Conservation (phyloP, 768 basidiomycete genomes). For the Auricularia heimuer region DNA sequence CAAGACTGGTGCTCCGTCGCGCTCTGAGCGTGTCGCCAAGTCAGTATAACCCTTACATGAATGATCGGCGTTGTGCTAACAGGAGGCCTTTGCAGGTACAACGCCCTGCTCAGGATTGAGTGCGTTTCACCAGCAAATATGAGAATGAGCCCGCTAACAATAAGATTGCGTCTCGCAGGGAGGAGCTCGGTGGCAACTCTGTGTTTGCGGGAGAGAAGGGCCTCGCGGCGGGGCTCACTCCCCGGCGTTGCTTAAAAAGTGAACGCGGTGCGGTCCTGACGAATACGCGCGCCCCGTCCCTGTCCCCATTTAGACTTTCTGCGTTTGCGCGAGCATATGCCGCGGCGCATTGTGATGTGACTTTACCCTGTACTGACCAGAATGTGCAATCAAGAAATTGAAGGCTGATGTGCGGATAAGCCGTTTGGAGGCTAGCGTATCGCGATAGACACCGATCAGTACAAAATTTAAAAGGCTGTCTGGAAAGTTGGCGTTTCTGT, state of each 20-base stretch:
- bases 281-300: background rate
- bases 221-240: slow-evolving; percentile 62
- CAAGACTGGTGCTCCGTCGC: slow-evolving; percentile 97
- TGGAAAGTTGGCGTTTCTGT: too few relatives aligned
- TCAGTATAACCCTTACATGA: slow-evolving; percentile 18
- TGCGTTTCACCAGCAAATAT: slow-evolving; percentile 32
- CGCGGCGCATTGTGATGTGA: background rate
- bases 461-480: too few relatives aligned
- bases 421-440: too few relatives aligned
- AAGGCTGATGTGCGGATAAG: too few relatives aligned
- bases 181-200: slow-evolving; percentile 62
- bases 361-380: background rate
- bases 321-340: background rate
- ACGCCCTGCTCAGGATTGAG: slow-evolving; percentile 83
- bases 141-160: slow-evolving; percentile 7
- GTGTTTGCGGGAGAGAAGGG: slow-evolving; percentile 72
- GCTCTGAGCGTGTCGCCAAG: slow-evolving; percentile 94
- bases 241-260: slow-evolving; percentile 70
- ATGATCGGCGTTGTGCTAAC: background rate
- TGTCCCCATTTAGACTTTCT: background rate
- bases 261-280: slow-evolving; percentile 10
- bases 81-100: slow-evolving; percentile 34
- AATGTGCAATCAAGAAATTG: background rate
- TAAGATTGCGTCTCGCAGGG: slow-evolving; percentile 33
- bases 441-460: too few relatives aligned